Base-by-base conservation (phyloP, 2,329 filamentous ascomycete species). In the Proliferodiscus dingleyae region DNA sequence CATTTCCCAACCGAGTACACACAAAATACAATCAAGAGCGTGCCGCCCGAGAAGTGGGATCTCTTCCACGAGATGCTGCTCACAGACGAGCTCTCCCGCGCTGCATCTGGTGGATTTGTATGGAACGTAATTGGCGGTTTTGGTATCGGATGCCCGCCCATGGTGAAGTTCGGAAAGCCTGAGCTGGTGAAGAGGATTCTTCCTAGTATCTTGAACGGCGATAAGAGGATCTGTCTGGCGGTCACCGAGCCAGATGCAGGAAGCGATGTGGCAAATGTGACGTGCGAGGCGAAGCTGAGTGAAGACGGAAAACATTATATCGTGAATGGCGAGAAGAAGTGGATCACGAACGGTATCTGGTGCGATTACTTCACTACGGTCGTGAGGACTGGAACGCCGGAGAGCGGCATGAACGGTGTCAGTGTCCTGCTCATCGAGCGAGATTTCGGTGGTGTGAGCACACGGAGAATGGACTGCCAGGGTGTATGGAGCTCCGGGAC, bases 261-360 rank as follows among this genome's bases (percentile, higher is more conserved):
- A 36, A 89, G 83, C 55, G 93, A 98, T 65, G 93, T 98, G 8
- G 93, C 93, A 49, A 97, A 95, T 70, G 67, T 98, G 56, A 93
- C 84, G 11, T 97, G 91, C 68, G 90, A 97, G 74, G 93, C 93
- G 21, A 95, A 95, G 75, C 78, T 97, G 47, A 87, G 80, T 53
- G 87, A 93, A 59, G 93, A 98, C 61, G 93, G 93, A 63, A 97
- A 97, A 75, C 89, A 97, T 72, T 98, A 94, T 71, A 97, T 97
- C 58, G 93, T 98, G 70, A 98, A 97, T 64, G 93, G 93, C 45
- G 91, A 96, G 80, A 97, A 98, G 85, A 98, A 98, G 73, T 97
- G 93, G 91, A 97, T 97, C 68, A 97, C 91, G 61, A 98, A 98
- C 70, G 93, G 93, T 62, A 81, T 96, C 62, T 96, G 89, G 89